Conservation (phyloP, 2,329 filamentous ascomycete genomes). For the Colletotrichum phormii region DNA sequence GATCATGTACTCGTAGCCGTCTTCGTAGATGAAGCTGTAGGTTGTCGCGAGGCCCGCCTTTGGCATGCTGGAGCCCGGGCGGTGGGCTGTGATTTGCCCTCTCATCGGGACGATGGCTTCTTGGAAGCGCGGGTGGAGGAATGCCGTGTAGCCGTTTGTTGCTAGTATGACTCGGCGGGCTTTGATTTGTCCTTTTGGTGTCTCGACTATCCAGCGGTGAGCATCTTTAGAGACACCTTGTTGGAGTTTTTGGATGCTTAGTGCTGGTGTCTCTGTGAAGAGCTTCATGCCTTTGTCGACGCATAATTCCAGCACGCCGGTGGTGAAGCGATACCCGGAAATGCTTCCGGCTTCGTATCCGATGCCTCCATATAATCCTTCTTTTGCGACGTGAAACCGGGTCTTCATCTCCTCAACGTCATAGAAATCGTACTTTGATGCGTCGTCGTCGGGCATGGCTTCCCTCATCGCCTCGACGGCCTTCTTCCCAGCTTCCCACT, state of each 20-base stretch:
- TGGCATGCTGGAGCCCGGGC: conserved; percentile 50
- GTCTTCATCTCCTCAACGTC: conserved; percentile 53
- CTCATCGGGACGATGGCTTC: conserved; percentile 40
- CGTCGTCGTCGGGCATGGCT: conserved; percentile 55
- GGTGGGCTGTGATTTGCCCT: conserved; percentile 41
- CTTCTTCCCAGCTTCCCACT: conserved; percentile 51
- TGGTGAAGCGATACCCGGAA: conserved; percentile 51
- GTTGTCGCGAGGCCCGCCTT: conserved; percentile 58
- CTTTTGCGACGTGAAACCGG: conserved; percentile 38
- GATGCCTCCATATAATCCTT: conserved; percentile 58
- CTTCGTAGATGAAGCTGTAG: conserved; percentile 71
- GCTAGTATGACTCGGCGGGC: conserved; percentile 41
- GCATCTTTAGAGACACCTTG: neutral
- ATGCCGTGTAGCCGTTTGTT: conserved; percentile 45
- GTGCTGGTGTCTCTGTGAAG: conserved; percentile 30
- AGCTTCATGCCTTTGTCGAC: conserved; percentile 27
- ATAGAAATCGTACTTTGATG: conserved; percentile 58
- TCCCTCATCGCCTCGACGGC: conserved; percentile 58
- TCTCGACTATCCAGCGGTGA: conserved; percentile 34
- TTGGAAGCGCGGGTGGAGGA: conserved; percentile 39
- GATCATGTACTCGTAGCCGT: conserved; percentile 77
- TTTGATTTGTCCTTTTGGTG: conserved; percentile 38
- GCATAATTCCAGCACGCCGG: conserved; percentile 35
- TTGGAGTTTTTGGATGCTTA: neutral
- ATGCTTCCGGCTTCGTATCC: conserved; percentile 58